Evolutionary conservation across 345 rosid species (phyloP).

Genomic region (Iberis pinnata): DNA sequence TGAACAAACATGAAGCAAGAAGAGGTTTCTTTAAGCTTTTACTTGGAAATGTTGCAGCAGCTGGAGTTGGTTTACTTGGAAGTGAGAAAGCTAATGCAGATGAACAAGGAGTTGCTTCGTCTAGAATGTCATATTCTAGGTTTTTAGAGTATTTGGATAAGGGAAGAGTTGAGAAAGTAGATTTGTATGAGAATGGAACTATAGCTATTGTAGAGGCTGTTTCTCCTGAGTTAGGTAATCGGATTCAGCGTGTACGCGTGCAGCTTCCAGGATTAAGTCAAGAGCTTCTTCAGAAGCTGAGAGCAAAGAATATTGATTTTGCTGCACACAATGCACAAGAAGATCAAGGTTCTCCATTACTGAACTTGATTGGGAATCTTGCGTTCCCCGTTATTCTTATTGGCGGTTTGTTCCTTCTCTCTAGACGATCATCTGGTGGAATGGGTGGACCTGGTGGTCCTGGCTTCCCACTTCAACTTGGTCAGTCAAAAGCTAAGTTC

Average conservation of each 20-base stretch:
- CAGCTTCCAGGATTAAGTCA: slow-evolving; percentile 91
- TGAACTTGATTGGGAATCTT: slow-evolving; percentile 83
- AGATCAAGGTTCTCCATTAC: slow-evolving; percentile 74
- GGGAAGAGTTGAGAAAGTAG: slow-evolving; percentile 77
- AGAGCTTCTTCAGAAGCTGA: slow-evolving; percentile 88
- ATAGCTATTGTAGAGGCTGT: slow-evolving; percentile 94
- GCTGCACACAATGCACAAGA: slow-evolving; percentile 95
- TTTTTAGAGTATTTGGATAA: slow-evolving; percentile 88
- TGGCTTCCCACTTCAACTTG: slow-evolving; percentile 69
- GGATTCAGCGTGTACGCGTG: slow-evolving; percentile 89
- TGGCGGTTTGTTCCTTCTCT: slow-evolving; percentile 87
- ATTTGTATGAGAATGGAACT: slow-evolving; percentile 90
- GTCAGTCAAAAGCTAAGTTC: slow-evolving; percentile 94
- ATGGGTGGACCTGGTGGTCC: slow-evolving; percentile 99
- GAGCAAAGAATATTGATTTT: slow-evolving; percentile 91
- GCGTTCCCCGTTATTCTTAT: slow-evolving; percentile 83
- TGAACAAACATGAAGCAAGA: slow-evolving; percentile 50
- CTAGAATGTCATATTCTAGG: slow-evolving; percentile 96
- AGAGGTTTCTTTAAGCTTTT: slow-evolving; percentile 61
- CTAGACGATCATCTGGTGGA: slow-evolving; percentile 92
- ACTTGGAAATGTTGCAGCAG: slow-evolving; percentile 52
- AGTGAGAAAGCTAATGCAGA: slow-evolving; percentile 69
- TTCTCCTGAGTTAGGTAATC: slow-evolving; percentile 90
- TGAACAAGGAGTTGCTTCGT: slow-evolving; percentile 91
- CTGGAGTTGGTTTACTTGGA: slow-evolving; percentile 53